Conservation (phyloP, 2,329 filamentous ascomycete genomes). For the Hypoxylon sp. region DNA sequence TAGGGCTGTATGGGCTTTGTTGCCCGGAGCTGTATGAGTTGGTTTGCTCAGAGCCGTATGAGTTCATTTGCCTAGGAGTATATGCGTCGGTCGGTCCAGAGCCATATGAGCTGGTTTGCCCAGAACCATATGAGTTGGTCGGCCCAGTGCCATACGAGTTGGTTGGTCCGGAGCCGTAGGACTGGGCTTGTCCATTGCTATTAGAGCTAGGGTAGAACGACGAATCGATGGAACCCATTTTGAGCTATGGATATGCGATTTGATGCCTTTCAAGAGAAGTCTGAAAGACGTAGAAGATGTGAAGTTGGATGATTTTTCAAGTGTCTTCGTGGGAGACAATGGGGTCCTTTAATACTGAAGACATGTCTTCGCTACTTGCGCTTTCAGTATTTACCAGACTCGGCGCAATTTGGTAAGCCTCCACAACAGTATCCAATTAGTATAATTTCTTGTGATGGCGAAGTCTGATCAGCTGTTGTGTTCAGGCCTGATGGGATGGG, state of each 20-base stretch:
- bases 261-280: neutral
- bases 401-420: constrained; percentile 10
- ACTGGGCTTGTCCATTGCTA: constrained; percentile 52
- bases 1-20: neutral
- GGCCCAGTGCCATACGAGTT: neutral
- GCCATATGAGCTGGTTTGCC: neutral
- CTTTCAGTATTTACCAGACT: constrained; percentile 9
- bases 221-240: constrained; percentile 62
- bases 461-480: constrained; percentile 34
- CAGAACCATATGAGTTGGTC: neutral
- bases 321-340: constrained; percentile 13
- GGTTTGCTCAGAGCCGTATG: neutral
- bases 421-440: constrained; percentile 22
- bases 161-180: neutral
- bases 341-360: constrained; percentile 24
- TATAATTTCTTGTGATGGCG: constrained; percentile 31
- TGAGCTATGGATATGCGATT: neutral
- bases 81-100: neutral
- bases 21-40: neutral
- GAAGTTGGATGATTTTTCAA: constrained; percentile 20
- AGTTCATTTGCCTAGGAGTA: neutral
- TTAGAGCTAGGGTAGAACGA: constrained; percentile 59
- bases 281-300: constrained; percentile 21
- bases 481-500: constrained; percentile 28
- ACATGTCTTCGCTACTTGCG: constrained; percentile 19